These are phyloP conservation scores for Adansonia madagascariensis DNA, from an alignment of 441 rosid species.

Conservation along the genomic window DNA sequence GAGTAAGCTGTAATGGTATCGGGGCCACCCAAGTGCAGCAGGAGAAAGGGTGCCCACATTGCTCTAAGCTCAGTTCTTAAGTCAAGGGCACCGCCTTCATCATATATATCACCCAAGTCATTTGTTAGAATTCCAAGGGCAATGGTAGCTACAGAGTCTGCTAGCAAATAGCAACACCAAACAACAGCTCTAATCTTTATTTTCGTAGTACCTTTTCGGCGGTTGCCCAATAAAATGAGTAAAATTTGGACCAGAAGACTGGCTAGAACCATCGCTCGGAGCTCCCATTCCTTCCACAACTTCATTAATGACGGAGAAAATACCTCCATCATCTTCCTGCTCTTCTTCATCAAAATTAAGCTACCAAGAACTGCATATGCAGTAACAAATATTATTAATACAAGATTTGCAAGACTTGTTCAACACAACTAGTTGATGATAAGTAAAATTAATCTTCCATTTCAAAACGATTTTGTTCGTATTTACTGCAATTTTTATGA, in stretches of 20 bases:
- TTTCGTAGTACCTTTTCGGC: slow-evolving; percentile 5
- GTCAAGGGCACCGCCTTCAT: background rate
- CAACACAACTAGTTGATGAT: no score
- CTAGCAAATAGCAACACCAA: slow-evolving; percentile 37
- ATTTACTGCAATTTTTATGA: no score
- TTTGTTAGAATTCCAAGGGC: slow-evolving; percentile 31
- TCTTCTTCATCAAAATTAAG: slow-evolving; percentile 8
- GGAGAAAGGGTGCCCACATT: slow-evolving; percentile 15
- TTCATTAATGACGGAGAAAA: background rate
- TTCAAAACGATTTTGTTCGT: no score
- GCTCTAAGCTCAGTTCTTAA: background rate
- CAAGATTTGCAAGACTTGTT: no score
- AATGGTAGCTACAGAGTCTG: slow-evolving; percentile 30
- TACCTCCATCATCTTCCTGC: background rate
- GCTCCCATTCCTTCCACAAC: slow-evolving; percentile 40
- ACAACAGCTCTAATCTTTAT: background rate
- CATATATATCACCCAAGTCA: background rate
- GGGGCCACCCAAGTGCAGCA: slow-evolving; percentile 25
- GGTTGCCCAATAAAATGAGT: slow-evolving; percentile 23
- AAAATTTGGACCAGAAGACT: slow-evolving; percentile 33
- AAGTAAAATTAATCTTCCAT: no score
- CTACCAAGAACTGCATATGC: slow-evolving; percentile 6
- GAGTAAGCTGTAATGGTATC: slow-evolving; percentile 24
- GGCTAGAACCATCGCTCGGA: slow-evolving; percentile 8
- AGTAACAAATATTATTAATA: no score